A percentile compares a stretch with the other conserved stretches of the same genome.
Evolutionary conservation across 2,329 filamentous ascomycete genomes (phyloP).

Genomic region (Cordyceps fumosorosea): DNA sequence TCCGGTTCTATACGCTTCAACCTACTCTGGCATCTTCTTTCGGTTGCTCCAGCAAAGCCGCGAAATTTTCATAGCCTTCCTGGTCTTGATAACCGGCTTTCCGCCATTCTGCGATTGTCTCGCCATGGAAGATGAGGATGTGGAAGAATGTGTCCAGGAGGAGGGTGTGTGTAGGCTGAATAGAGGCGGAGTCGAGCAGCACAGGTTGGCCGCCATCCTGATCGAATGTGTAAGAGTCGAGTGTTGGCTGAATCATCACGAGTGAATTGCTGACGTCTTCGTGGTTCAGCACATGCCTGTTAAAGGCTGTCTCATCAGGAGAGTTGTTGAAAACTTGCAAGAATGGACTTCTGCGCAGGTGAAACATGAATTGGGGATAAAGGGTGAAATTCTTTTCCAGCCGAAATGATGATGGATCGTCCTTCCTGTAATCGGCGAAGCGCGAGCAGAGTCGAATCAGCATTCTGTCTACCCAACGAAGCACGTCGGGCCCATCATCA

Average conservation of each 20-base stretch:
- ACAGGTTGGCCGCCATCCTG: slow-evolving; percentile 90
- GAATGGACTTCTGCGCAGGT: slow-evolving; percentile 93
- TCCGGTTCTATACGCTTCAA: slow-evolving; percentile 15
- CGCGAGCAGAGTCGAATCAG: slow-evolving; percentile 91
- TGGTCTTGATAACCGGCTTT: slow-evolving; percentile 98
- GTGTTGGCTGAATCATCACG: slow-evolving; percentile 96
- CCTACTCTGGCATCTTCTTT: slow-evolving; percentile 93
- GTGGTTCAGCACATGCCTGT: slow-evolving; percentile 92
- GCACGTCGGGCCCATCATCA: slow-evolving; percentile 94
- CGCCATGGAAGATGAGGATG: slow-evolving; percentile 97
- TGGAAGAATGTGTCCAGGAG: slow-evolving; percentile 99
- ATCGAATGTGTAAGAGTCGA: slow-evolving; percentile 96
- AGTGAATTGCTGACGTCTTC: slow-evolving; percentile 96
- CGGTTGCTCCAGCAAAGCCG: slow-evolving; percentile 76
- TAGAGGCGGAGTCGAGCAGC: slow-evolving; percentile 92
- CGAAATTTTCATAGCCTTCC: slow-evolving; percentile 97
- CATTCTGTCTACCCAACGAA: slow-evolving; percentile 98
- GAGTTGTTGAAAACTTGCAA: slow-evolving; percentile 99
- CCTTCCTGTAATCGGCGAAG: slow-evolving; percentile 96
- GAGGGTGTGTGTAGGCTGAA: slow-evolving; percentile 87
- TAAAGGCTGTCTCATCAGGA: slow-evolving; percentile 98
- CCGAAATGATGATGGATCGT: slow-evolving; percentile 94
- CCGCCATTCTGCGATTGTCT: slow-evolving; percentile 96
- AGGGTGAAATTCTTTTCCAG: slow-evolving; percentile 98
- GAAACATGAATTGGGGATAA: slow-evolving; percentile 99